phyloP scores from a whole-genome alignment of 495 filamentous ascomycete species.

The Hypomontagnella monticulosa region DNA sequence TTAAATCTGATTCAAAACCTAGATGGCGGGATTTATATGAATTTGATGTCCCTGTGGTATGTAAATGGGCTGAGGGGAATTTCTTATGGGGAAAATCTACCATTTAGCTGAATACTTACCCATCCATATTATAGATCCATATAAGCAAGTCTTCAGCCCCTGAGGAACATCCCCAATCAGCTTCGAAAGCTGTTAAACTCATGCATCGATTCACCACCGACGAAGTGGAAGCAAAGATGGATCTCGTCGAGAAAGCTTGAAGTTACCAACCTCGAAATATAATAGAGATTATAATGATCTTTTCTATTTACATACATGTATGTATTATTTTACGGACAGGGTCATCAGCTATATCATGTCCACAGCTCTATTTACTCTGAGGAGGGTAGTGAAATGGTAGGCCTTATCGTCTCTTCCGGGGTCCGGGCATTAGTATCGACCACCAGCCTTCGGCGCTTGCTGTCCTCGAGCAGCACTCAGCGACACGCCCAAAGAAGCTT shows the following conservation, averaged over 20 bases:
- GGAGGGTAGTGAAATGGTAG: no score
- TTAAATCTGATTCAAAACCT: constrained; percentile 66
- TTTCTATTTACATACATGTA: neutral
- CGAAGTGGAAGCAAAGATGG: constrained; percentile 76
- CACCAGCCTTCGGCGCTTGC: constrained; percentile 40
- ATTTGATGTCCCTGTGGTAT: constrained; percentile 87
- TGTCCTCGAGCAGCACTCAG: constrained; percentile 59
- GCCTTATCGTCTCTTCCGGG: neutral
- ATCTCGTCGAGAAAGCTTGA: constrained; percentile 63
- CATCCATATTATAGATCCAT: constrained; percentile 66
- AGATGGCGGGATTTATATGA: constrained; percentile 84
- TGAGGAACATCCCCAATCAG: constrained; percentile 60
- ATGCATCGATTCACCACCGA: constrained; percentile 83
- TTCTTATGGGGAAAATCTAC: neutral
- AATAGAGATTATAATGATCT: neutral
- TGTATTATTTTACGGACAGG: neutral
- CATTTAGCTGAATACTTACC: constrained; percentile 2
- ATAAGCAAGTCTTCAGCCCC: constrained; percentile 59
- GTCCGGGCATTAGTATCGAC: constrained; percentile 44
- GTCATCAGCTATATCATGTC: neutral
- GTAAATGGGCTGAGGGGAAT: constrained; percentile 30
- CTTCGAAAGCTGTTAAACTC: constrained; percentile 73
- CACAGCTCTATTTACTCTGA: no score
- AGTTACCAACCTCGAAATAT: neutral
- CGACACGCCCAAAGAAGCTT: constrained; percentile 54